Evolutionary conservation across 768 basidiomycete genomes (phyloP).

Genomic region (Xanthoconium purpureum): DNA sequence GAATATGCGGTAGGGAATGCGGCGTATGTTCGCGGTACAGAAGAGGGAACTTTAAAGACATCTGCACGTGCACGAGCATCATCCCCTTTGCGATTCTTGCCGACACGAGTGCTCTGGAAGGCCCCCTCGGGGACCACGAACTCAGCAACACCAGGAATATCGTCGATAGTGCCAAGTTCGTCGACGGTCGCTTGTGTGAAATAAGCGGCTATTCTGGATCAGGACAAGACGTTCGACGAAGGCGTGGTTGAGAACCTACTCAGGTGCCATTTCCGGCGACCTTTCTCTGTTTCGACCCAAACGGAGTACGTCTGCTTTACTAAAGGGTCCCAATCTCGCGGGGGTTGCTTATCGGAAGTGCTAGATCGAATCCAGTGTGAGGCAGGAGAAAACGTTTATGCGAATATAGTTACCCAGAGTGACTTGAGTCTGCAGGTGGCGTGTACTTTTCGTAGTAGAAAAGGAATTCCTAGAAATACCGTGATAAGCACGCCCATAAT

Average conservation of each 20-base stretch:
- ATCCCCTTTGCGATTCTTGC: conserved; percentile 47
- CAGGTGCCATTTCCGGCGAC: conserved; percentile 77
- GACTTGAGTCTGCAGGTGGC: conserved; percentile 43
- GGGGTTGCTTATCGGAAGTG: conserved; percentile 47
- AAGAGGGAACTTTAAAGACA: conserved; percentile 31
- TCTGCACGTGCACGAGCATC: conserved; percentile 34
- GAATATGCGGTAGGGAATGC: conserved; percentile 39
- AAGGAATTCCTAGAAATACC: conserved; percentile 62
- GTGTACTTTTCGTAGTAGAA: conserved; percentile 80
- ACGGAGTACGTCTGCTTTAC: conserved; percentile 87
- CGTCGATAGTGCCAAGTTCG: conserved; percentile 67
- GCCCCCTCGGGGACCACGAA: conserved; percentile 63
- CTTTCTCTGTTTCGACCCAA: conserved; percentile 63
- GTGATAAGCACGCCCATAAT: conserved; percentile 10
- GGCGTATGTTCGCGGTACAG: conserved; percentile 39
- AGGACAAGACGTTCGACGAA: conserved; percentile 14
- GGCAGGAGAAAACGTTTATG: neutral
- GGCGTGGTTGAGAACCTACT: conserved; percentile 44
- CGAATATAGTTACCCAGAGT: conserved; percentile 37
- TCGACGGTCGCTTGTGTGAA: conserved; percentile 77
- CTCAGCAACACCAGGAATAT: conserved; percentile 54
- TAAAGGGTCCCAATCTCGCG: conserved; percentile 62
- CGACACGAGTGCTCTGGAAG: conserved; percentile 65
- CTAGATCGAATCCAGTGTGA: conserved; percentile 23
- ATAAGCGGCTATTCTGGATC: conserved; percentile 63